Evolutionary conservation across 495 filamentous ascomycete species (phyloP), one percentile per base, ranked within the genome.

Genomic region (Neurospora sp.): DNA sequence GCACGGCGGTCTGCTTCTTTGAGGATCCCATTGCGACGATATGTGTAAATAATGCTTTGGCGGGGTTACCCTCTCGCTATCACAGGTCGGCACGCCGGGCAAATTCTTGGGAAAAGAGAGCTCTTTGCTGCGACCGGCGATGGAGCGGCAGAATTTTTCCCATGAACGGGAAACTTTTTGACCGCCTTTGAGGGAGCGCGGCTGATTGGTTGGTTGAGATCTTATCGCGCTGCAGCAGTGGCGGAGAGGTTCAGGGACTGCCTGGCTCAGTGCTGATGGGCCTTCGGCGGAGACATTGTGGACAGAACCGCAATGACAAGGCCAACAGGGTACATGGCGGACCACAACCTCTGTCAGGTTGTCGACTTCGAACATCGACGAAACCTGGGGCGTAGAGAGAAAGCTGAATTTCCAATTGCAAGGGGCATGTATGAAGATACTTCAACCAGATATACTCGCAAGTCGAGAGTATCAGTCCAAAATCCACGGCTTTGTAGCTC

Each of bases 71-170:
- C 20, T 71, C 66, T 74, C 38, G 37, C 18, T 69, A 35, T 71
- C 31, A 71, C 44, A n/a, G 44, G 54, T 66, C 31, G 27, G 70
- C 6, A 0, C 49, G 41, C 74, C 66, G 66, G 71, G 73, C 75
- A 79, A 75, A 72, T 75, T 81, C 77, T 74, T 77, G 71, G 37
- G 37, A 75, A 75, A 70, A 11, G 41, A 44, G 40, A 70, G 38
- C 38, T 70, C 23, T 70, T 72, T 54, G 44, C 27, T 71, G 7
- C 72, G 41, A 31, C 38, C 14, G 54, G 54, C 54, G 54, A 66
- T 66, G 54, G 54, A 35, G 49, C 76, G 76, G 78, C 77, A 81
- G 79, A 79, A 82, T 72, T 78, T 78, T 80, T 80, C 77, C 72
- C 75, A 77, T 78, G 78, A 77, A 54, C 74, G 74, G 76, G 72